Evolutionary conservation across 495 filamentous ascomycete species (phyloP).

Genomic region (Hypoxylon rickii): DNA sequence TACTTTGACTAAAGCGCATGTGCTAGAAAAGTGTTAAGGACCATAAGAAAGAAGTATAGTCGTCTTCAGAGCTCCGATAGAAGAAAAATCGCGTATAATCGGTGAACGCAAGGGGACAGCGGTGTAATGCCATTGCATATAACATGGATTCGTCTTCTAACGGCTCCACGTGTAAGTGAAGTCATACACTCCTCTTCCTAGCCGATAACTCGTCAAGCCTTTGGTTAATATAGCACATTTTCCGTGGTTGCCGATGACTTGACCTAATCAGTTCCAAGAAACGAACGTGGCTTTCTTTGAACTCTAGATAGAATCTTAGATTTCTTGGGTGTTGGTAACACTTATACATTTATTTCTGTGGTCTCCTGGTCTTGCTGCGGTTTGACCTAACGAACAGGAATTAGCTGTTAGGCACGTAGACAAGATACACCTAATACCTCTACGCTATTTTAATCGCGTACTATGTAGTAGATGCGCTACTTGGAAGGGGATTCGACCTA

Average conservation of each 20-base stretch:
- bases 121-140: slow-evolving; percentile 10
- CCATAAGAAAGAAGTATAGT: not conserved
- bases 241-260: not conserved
- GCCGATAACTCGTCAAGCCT: slow-evolving; percentile 8
- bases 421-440: no score
- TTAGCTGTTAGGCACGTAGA: no score
- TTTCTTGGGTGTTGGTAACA: not conserved
- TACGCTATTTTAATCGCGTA: no score
- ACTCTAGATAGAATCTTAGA: not conserved
- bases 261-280: not conserved
- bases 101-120: slow-evolving; percentile 29
- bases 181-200: slow-evolving; percentile 20
- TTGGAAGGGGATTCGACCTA: slow-evolving; percentile 24
- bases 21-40: not conserved
- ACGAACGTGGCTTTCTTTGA: not conserved
- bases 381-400: no score
- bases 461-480: no score
- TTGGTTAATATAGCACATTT: not conserved
- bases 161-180: slow-evolving; percentile 33
- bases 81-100: slow-evolving; percentile 19
- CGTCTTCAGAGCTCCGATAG: slow-evolving; percentile 1
- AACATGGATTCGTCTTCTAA: slow-evolving; percentile 13
- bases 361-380: no score
- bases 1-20: slow-evolving; percentile 10
- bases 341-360: not conserved